Conservation (phyloP, 371 early-diverging fungal species). For the Dichotomocladium elegans region DNA sequence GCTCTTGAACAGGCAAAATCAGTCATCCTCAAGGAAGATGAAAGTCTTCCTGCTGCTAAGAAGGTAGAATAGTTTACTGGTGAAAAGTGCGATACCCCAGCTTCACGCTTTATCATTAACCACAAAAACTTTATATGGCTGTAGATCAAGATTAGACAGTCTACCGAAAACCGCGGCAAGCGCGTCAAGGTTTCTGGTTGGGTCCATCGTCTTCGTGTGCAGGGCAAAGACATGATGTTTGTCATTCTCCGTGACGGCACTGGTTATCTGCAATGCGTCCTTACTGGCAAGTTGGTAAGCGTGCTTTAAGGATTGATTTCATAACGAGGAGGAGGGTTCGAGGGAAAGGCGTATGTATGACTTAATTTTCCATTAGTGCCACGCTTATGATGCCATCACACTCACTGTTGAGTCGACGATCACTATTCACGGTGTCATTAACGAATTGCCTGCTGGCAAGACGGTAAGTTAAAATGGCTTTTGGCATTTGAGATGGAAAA, state of each 20-base stretch:
- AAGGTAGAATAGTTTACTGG: slow-evolving; percentile 36
- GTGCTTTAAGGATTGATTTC: neutral
- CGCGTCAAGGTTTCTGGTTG: slow-evolving; percentile 93
- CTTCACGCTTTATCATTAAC: neutral
- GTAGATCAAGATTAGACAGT: slow-evolving; percentile 83
- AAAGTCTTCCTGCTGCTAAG: slow-evolving; percentile 71
- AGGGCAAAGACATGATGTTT: slow-evolving; percentile 97
- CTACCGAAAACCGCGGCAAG: slow-evolving; percentile 62
- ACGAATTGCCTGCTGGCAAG: slow-evolving; percentile 91
- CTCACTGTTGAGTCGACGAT: slow-evolving; percentile 92
- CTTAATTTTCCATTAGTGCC: slow-evolving; percentile 62
- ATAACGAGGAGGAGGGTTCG: too few relatives aligned
- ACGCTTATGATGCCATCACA: slow-evolving; percentile 92
- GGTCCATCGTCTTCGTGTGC: slow-evolving; percentile 94
- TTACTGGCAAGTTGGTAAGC: slow-evolving; percentile 81
- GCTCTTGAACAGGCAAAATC: slow-evolving; percentile 84
- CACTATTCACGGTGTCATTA: slow-evolving; percentile 82
- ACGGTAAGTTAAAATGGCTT: slow-evolving; percentile 47
- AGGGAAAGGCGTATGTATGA: neutral
- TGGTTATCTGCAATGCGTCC: slow-evolving; percentile 91
- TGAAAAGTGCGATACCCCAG: neutral
- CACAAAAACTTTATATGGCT: too few relatives aligned
- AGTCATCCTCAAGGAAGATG: slow-evolving; percentile 74
- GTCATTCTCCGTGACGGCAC: slow-evolving; percentile 92
- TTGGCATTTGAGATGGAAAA: neutral